phyloP scores from a whole-genome alignment of 2,329 filamentous ascomycete genomes.

The Basipetospora chlamydospora region DNA sequence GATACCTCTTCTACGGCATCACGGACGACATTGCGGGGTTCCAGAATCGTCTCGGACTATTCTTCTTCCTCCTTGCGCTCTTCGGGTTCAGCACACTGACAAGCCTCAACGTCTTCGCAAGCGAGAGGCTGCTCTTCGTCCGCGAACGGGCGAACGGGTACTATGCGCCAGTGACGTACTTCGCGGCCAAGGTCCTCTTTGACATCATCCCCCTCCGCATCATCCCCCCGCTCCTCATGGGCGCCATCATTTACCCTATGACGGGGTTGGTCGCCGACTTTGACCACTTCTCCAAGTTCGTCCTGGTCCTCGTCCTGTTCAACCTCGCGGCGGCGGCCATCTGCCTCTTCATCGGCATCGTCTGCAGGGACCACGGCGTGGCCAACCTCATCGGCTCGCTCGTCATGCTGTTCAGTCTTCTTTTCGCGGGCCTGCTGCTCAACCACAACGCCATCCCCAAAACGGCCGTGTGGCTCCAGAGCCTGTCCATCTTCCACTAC shows the following conservation, averaged over 20 bases:
- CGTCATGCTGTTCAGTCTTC: conserved; percentile 91
- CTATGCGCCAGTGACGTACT: conserved; percentile 88
- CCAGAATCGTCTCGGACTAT: conserved; percentile 90
- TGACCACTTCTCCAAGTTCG: conserved; percentile 77
- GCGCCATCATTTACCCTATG: conserved; percentile 95
- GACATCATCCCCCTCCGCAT: conserved; percentile 91
- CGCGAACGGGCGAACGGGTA: conserved; percentile 94
- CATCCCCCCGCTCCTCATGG: conserved; percentile 88
- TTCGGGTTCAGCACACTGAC: conserved; percentile 97
- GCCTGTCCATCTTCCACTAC: conserved; percentile 66
- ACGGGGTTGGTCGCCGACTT: conserved; percentile 75
- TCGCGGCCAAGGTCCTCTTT: conserved; percentile 91
- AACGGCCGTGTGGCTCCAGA: conserved; percentile 79
- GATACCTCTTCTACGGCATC: conserved; percentile 89
- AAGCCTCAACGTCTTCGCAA: conserved; percentile 82
- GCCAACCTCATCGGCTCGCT: conserved; percentile 88
- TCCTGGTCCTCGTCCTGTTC: conserved; percentile 85
- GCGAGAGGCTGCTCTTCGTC: conserved; percentile 80
- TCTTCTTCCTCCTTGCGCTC: conserved; percentile 91
- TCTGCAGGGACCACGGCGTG: conserved; percentile 81
- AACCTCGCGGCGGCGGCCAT: conserved; percentile 89
- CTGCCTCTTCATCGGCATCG: conserved; percentile 89
- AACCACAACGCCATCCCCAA: conserved; percentile 88
- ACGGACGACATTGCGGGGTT: conserved; percentile 95
- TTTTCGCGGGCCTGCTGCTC: conserved; percentile 86